Base-by-base conservation (phyloP, 768 basidiomycete genomes). In the Trametes cubensis region DNA sequence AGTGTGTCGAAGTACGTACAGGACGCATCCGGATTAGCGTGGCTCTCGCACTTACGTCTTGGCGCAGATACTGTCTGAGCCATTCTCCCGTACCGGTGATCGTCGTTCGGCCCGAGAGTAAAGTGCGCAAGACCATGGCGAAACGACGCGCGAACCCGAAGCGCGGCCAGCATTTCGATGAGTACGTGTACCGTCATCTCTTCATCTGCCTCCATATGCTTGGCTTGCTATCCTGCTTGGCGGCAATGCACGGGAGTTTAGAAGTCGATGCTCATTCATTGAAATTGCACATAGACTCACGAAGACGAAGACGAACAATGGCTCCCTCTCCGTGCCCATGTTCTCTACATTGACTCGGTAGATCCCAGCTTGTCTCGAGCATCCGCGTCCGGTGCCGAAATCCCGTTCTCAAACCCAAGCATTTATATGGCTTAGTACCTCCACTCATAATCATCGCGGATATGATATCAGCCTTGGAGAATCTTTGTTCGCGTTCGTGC, bases 41-140 rank as follows among this genome's bases (percentile, higher is more conserved):
- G 42, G 25, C 20, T 26, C 46, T 60, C 49, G 20, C 42, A 34
- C 51, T 39, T 17, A 46, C 26, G 41, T 47, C 25, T 39, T 49
- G 48, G 13, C 34, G n/a, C 62, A 90, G 87, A 66, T 90, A 92
- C 71, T 93, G 91, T 64, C 84, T 97, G 45, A 89, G 90, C 18
- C 94, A 92, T 70, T 95, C 94, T 0, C 94, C 96, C 1, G 94
- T 99, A 0, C 96, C 96, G 2, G 92, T 97, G 67, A 94, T 98
- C 64, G 96, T 98, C 54, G 95, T 98, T 44, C 83, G 94, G 3
- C 93, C 94, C 2, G 92, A 94, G 68, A 82, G 91, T 40, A 94
- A 95, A 70, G 87, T 95, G 28, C 84, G 85, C 65, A 95, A 95
- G 73, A 85, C 86, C 0, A 77, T 90, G 47, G 93, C 90, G 69